Evolutionary conservation across 73 alveolate species (phyloP).

Genomic region (Paraurostyla sp.): DNA sequence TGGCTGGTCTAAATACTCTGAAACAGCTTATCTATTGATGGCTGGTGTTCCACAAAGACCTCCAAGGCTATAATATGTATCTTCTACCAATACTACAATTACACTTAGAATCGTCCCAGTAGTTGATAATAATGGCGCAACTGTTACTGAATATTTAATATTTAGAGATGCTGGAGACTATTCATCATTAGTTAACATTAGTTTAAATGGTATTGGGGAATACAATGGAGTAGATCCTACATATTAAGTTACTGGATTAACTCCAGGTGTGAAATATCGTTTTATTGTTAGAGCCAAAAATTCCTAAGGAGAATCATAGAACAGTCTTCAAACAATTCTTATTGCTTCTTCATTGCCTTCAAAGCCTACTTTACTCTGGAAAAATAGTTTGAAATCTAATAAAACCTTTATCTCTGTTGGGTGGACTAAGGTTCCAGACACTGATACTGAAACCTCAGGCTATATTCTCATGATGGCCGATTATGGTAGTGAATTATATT

Average conservation of each 20-base stretch:
- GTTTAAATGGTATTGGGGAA: neutral
- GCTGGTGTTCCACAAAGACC: conserved; percentile 58
- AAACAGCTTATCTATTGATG: conserved; percentile 42
- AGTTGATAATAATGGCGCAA: conserved; percentile 64
- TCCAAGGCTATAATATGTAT: conserved; percentile 4
- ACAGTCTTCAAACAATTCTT: conserved; percentile 6
- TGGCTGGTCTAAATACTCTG: conserved; percentile 51
- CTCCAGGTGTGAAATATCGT: conserved; percentile 59
- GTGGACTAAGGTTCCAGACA: conserved; percentile 68
- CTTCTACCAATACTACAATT: conserved; percentile 47
- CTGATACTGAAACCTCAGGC: conserved; percentile 61
- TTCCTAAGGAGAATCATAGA: conserved; percentile 33
- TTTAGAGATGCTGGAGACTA: conserved; percentile 70
- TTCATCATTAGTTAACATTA: conserved; percentile 41
- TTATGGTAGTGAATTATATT: conserved; percentile 43
- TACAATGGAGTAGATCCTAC: conserved; percentile 38
- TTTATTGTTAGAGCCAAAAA: conserved; percentile 54
- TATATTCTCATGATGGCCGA: conserved; percentile 56
- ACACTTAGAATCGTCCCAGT: conserved; percentile 44
- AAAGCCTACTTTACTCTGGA: conserved; percentile 41
- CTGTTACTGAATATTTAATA: conserved; percentile 1
- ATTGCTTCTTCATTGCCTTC: conserved; percentile 74
- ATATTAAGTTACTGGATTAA: conserved; percentile 47
- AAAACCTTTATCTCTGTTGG: conserved; percentile 56
- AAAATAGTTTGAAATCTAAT: conserved; percentile 10